Evolutionary conservation across 2,329 filamentous ascomycete species (phyloP).

Genomic region (Lasiodiplodia gonubiensis): DNA sequence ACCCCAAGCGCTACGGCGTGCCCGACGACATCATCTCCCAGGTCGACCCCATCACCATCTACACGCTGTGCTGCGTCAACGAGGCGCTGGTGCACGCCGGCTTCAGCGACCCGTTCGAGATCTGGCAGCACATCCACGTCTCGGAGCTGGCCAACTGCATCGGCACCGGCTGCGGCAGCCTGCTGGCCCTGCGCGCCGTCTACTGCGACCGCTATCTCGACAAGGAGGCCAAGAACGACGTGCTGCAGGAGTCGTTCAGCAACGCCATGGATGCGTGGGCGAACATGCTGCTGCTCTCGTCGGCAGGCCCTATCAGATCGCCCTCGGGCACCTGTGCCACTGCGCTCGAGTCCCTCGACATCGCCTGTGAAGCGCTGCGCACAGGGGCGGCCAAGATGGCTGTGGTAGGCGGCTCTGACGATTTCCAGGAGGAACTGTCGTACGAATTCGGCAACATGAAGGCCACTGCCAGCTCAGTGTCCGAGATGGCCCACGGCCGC

Average conservation of each 20-base stretch:
- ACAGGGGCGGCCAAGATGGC: conserved; percentile 40
- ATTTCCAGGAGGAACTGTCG: conserved; percentile 40
- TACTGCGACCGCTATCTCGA: conserved; percentile 42
- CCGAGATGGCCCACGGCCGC: conserved; percentile 36
- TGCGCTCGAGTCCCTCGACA: conserved; percentile 45
- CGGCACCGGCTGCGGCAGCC: conserved; percentile 42
- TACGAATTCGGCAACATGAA: conserved; percentile 46
- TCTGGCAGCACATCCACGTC: conserved; percentile 44
- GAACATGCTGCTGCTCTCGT: conserved; percentile 51
- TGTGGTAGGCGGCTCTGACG: conserved; percentile 46
- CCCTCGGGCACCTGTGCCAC: conserved; percentile 50
- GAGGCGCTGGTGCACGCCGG: conserved; percentile 46
- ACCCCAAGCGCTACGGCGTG: conserved; percentile 44
- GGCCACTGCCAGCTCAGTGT: conserved; percentile 43
- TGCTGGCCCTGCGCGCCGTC: conserved; percentile 37
- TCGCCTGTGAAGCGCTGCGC: conserved; percentile 42
- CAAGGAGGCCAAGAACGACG: conserved; percentile 41
- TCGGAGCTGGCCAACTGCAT: conserved; percentile 46
- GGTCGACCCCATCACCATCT: conserved; percentile 45
- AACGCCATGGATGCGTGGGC: conserved; percentile 48
- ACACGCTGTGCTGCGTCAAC: conserved; percentile 39
- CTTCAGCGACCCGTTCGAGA: conserved; percentile 41
- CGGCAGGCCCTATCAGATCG: conserved; percentile 44
- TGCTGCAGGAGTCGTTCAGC: conserved; percentile 45
- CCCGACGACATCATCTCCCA: conserved; percentile 45